Evolutionary conservation across 345 rosid genomes (phyloP).

Genomic region (Rhodamnia rubescens): DNA sequence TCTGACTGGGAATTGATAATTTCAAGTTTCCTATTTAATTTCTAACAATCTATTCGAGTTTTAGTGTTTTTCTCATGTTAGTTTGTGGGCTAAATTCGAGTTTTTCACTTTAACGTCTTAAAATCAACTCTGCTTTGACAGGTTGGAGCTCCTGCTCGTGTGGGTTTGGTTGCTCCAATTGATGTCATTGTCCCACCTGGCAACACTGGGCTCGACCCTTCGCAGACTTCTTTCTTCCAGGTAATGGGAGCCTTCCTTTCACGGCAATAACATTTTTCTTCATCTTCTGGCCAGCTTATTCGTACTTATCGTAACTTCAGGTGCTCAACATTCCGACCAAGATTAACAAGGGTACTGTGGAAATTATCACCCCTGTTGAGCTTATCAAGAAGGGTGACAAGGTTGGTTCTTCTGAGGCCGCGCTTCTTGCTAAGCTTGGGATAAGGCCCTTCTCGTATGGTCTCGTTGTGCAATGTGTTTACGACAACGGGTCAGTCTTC

Average conservation of each 20-base stretch:
- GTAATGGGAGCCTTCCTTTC: not conserved
- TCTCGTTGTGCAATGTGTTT: conserved; percentile 58
- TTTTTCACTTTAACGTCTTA: not conserved
- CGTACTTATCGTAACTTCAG: conserved; percentile 1
- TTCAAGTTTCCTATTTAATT: not conserved
- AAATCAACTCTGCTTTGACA: not conserved
- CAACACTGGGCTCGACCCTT: conserved; percentile 93
- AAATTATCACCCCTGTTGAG: conserved; percentile 89
- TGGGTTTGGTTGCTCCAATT: conserved; percentile 84
- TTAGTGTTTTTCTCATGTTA: not conserved
- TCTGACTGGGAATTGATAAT: not conserved
- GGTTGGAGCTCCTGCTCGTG: conserved; percentile 99
- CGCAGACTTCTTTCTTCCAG: conserved; percentile 98
- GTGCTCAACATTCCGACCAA: conserved; percentile 94
- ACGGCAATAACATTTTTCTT: not conserved
- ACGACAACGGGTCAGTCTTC: conserved; percentile 82
- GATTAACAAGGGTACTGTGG: conserved; percentile 98
- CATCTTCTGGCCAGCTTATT: not conserved
- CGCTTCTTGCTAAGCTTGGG: conserved; percentile 78
- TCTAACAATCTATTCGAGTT: not conserved
- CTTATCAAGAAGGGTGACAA: conserved; percentile 93
- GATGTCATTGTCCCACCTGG: conserved; percentile 97
- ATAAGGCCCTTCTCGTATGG: conserved; percentile 94
- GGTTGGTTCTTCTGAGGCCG: conserved; percentile 96
- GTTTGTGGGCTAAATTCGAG: not conserved